Conservation (phyloP, 2,329 filamentous ascomycete species). For the Dactylonectria macrodidyma region DNA sequence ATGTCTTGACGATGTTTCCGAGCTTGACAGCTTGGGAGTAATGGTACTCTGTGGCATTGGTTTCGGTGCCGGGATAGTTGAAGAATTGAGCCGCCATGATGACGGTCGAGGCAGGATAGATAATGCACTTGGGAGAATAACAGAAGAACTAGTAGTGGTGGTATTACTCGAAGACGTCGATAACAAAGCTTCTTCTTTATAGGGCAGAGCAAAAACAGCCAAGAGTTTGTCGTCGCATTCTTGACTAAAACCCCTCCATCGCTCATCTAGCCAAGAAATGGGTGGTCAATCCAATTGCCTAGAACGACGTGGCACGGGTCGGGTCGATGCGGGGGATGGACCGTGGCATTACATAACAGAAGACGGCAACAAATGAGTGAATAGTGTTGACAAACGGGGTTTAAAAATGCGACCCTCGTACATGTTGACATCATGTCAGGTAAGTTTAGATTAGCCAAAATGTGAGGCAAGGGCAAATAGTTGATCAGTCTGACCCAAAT, state of each 20-base stretch:
- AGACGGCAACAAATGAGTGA: no score
- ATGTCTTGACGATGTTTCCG: slow-evolving; percentile 27
- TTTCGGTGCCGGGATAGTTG: slow-evolving; percentile 32
- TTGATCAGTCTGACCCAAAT: background rate
- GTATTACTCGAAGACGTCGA: background rate
- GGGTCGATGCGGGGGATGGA: background rate
- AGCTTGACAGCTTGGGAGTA: slow-evolving; percentile 33
- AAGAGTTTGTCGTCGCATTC: background rate
- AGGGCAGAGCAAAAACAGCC: background rate
- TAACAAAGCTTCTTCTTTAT: background rate
- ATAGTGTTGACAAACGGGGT: background rate
- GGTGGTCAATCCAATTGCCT: background rate
- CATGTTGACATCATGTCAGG: background rate
- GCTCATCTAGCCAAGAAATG: background rate
- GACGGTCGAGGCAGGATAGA: background rate
- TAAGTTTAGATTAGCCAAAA: background rate
- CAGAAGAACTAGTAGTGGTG: background rate
- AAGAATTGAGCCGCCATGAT: slow-evolving; percentile 25
- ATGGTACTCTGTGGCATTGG: slow-evolving; percentile 23
- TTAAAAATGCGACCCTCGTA: background rate
- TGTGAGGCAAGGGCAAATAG: background rate
- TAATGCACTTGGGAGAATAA: background rate
- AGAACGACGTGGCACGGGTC: background rate
- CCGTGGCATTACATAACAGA: background rate
- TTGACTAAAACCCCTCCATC: background rate